Conservation (phyloP, 495 filamentous ascomycete species). For the Aspergillus baeticus region DNA sequence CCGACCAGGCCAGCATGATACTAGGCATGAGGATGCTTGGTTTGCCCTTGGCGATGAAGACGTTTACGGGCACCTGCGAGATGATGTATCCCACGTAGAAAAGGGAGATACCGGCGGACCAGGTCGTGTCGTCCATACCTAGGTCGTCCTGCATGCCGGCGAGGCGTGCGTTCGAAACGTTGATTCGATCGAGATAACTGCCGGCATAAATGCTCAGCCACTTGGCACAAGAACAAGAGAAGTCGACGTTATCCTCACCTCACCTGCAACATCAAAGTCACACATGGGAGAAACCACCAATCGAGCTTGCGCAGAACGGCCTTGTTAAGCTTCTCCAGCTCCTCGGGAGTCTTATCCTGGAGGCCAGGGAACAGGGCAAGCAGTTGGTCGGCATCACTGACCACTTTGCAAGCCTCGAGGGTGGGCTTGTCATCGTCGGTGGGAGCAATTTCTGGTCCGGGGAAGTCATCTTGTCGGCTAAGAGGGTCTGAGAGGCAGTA, state of each 20-base stretch:
- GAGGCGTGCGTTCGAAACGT: slow-evolving; percentile 15
- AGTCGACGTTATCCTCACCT: neutral
- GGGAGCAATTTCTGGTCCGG: too few relatives aligned
- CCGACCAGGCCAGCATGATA: slow-evolving; percentile 15
- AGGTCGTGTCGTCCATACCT: slow-evolving; percentile 9
- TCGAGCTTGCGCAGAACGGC: slow-evolving; percentile 13
- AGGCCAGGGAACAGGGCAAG: slow-evolving; percentile 9
- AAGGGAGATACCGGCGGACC: slow-evolving; percentile 10
- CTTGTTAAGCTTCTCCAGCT: slow-evolving; percentile 12
- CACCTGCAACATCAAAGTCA: slow-evolving; percentile 13
- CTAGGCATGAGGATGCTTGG: slow-evolving; percentile 11
- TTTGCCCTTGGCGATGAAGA: slow-evolving; percentile 11
- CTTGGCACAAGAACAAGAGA: too few relatives aligned
- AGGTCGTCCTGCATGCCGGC: slow-evolving; percentile 14
- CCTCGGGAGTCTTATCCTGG: slow-evolving; percentile 11
- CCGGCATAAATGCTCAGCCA: too few relatives aligned
- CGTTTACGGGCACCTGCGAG: slow-evolving; percentile 13
- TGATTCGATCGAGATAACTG: slow-evolving; percentile 19
- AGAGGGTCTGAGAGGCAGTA: too few relatives aligned
- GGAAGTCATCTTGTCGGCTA: too few relatives aligned
- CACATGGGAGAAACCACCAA: slow-evolving; percentile 10
- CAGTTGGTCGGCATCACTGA: neutral
- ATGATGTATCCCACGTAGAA: slow-evolving; percentile 19
- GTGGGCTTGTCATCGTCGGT: neutral
- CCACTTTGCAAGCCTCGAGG: slow-evolving; percentile 2